Conservation (phyloP, 306 rosid species). For the Albizia julibrissin region DNA sequence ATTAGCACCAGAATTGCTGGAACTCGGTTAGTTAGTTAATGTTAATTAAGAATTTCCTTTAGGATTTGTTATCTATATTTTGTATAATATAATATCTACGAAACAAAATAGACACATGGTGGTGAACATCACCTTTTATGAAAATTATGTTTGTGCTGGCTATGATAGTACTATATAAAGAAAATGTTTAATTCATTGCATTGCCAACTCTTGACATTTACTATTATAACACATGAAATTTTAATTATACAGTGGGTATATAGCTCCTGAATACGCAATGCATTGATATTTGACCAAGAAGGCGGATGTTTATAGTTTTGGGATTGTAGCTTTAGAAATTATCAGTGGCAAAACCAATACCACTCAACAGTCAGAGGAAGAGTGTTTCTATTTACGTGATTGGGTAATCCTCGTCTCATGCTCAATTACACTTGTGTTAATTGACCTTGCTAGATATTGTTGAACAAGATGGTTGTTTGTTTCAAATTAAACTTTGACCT, state of each 20-base stretch:
- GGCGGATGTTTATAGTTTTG: no score
- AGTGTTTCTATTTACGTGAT: not conserved
- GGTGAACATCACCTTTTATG: not conserved
- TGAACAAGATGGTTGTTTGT: not conserved
- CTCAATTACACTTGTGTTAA: not conserved
- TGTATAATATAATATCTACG: not conserved
- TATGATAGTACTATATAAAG: not conserved
- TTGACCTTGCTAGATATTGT: not conserved
- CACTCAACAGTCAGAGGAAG: not conserved
- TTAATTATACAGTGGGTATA: not conserved
- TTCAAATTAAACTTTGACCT: no score
- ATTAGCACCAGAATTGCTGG: constrained; percentile 19
- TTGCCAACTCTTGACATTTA: not conserved
- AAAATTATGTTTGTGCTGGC: not conserved
- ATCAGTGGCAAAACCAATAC: not conserved
- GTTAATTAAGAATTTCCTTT: not conserved
- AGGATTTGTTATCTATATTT: not conserved
- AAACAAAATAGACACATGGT: not conserved
- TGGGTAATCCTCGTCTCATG: not conserved
- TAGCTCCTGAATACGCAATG: not conserved
- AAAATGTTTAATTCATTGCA: not conserved
- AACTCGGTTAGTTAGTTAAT: constrained; percentile 45
- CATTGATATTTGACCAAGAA: no score
- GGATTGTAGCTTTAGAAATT: not conserved
- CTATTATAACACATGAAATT: not conserved